Conservation (phyloP, 2,329 filamentous ascomycete species). For the Talaromyces piceae region DNA sequence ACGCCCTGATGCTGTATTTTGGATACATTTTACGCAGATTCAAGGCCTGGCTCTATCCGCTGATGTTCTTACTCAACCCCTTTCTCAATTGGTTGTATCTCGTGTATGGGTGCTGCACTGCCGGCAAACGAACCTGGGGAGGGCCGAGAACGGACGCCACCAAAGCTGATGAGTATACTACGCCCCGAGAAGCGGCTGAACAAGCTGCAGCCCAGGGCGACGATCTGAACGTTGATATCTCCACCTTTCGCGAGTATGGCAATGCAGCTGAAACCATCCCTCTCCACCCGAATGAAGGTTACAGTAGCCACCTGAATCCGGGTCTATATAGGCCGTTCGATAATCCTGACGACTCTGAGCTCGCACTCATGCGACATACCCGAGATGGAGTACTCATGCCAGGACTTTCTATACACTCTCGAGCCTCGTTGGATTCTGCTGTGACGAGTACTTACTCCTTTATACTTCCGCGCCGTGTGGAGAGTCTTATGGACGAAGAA, state of each 20-base stretch:
- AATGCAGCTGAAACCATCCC: slow-evolving; percentile 43
- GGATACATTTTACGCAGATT: slow-evolving; percentile 76
- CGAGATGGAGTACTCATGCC: slow-evolving; percentile 40
- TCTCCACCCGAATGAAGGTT: slow-evolving; percentile 63
- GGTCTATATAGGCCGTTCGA: slow-evolving; percentile 66
- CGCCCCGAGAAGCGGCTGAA: slow-evolving; percentile 76
- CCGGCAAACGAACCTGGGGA: slow-evolving; percentile 90
- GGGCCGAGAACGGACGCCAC: slow-evolving; percentile 86
- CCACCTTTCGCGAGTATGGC: slow-evolving; percentile 59
- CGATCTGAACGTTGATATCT: slow-evolving; percentile 81
- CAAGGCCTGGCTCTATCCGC: slow-evolving; percentile 89
- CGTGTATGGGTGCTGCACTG: slow-evolving; percentile 93
- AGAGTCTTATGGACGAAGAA: slow-evolving; percentile 71
- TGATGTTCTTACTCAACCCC: slow-evolving; percentile 93
- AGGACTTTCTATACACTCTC: slow-evolving; percentile 45
- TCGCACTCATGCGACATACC: slow-evolving; percentile 46
- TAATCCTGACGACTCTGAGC: slow-evolving; percentile 60
- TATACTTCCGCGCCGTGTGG: slow-evolving; percentile 60
- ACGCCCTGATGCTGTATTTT: slow-evolving; percentile 94
- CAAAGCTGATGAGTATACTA: slow-evolving; percentile 65
- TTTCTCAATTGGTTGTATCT: slow-evolving; percentile 99
- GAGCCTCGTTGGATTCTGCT: slow-evolving; percentile 61
- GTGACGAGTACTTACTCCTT: slow-evolving; percentile 56
- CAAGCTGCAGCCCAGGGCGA: slow-evolving; percentile 71
- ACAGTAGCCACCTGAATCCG: slow-evolving; percentile 52